Conservation (phyloP, 768 basidiomycete genomes). For the Pleurotus sapidus region DNA sequence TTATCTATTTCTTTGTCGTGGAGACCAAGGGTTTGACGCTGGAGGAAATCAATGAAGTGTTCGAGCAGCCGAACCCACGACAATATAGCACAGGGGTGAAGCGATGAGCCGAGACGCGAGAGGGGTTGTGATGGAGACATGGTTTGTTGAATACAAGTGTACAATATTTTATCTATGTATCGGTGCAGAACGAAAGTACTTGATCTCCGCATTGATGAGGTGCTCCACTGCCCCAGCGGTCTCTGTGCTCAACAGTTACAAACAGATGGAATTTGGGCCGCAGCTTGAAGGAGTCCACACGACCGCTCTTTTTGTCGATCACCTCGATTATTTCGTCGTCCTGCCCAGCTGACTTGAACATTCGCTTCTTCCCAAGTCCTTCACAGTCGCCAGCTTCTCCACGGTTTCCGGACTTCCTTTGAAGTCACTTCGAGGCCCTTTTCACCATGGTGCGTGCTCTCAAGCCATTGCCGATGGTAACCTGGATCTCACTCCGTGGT, state of each 20-base stretch:
- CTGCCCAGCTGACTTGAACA: slow-evolving; percentile 13
- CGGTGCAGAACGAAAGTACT: too few species aligned
- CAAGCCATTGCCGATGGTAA: slow-evolving; percentile 1
- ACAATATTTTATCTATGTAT: too few species aligned
- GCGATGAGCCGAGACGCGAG: background rate
- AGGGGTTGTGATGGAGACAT: slow-evolving; percentile 1
- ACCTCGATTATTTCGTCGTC: slow-evolving; percentile 4
- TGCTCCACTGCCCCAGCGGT: background rate
- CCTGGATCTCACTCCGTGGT: background rate
- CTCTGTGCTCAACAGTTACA: slow-evolving; percentile 1
- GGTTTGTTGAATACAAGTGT: too few species aligned
- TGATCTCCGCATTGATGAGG: too few species aligned
- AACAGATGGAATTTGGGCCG: slow-evolving; percentile 5
- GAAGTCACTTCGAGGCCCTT: background rate
- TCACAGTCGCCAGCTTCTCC: slow-evolving; percentile 3
- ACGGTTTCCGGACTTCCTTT: background rate
- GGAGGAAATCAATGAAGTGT: slow-evolving; percentile 56
- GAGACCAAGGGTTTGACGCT: slow-evolving; percentile 47
- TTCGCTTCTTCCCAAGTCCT: slow-evolving; percentile 9
- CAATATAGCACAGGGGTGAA: slow-evolving; percentile 26
- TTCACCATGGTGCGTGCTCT: slow-evolving; percentile 29
- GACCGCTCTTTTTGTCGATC: slow-evolving; percentile 23
- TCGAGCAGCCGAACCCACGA: slow-evolving; percentile 47
- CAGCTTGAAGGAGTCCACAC: slow-evolving; percentile 27
- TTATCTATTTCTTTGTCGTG: slow-evolving; percentile 42